A percentile compares a stretch with the other conserved stretches of the same genome.
phyloP scores from a whole-genome alignment of 257 asterid species.

The Leptodermis oblonga region DNA sequence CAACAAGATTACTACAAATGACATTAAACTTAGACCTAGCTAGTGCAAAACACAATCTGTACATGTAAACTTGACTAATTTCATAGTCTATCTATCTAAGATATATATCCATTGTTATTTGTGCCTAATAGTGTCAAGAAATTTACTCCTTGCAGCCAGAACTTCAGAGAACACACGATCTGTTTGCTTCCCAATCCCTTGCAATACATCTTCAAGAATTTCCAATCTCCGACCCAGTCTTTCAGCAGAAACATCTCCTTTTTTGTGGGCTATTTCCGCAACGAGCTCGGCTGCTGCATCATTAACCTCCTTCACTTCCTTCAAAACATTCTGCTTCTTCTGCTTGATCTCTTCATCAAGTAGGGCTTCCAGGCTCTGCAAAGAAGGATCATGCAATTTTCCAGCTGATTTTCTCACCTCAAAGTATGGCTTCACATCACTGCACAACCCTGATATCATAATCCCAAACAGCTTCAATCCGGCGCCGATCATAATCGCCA shows the following conservation, averaged over 20 bases:
- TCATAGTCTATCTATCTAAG: too few relatives aligned
- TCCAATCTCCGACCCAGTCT: slow-evolving; percentile 36
- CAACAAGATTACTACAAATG: not conserved
- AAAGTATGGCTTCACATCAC: slow-evolving; percentile 35
- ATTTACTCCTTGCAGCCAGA: slow-evolving; percentile 47
- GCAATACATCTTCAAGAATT: slow-evolving; percentile 32
- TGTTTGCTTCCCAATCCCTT: slow-evolving; percentile 34
- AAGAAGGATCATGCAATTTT: slow-evolving; percentile 29
- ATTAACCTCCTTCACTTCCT: slow-evolving; percentile 53
- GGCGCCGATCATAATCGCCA: slow-evolving; percentile 27
- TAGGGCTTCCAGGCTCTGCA: slow-evolving; percentile 34
- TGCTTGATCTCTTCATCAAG: slow-evolving; percentile 22
- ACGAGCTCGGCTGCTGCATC: slow-evolving; percentile 18
- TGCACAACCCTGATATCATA: slow-evolving; percentile 37
- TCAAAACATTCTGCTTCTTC: slow-evolving; percentile 22
- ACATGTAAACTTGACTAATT: not conserved
- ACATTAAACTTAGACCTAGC: not conserved
- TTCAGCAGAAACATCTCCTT: slow-evolving; percentile 17
- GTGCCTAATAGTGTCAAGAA: slow-evolving; percentile 40
- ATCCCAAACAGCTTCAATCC: slow-evolving; percentile 44
- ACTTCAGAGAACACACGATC: slow-evolving; percentile 42
- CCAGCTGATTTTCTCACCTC: slow-evolving; percentile 28
- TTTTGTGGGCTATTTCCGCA: slow-evolving; percentile 6
- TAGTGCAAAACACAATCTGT: not conserved
- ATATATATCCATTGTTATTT: slow-evolving; percentile 9